Evolutionary conservation across 805 yeast genomes (phyloP).

Genomic region (Wickerhamomyces xylosicus): DNA sequence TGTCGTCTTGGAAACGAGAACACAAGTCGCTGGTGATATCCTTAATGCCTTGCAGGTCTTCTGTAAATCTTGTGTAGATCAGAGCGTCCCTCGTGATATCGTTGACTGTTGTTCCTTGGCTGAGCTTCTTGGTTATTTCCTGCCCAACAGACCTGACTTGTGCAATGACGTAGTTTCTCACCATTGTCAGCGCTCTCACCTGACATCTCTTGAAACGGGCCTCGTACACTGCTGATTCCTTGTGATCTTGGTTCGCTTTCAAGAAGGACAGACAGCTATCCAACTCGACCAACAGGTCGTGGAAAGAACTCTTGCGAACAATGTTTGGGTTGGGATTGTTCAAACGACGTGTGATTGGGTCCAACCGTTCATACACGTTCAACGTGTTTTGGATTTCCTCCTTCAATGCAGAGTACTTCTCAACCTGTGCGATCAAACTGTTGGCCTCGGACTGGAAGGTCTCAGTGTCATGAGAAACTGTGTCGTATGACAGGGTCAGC

Average conservation of each 20-base stretch:
- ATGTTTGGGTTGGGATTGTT: slow-evolving; percentile 63
- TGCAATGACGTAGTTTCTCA: slow-evolving; percentile 51
- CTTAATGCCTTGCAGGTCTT: slow-evolving; percentile 28
- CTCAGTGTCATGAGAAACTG: slow-evolving; percentile 50
- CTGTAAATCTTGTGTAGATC: slow-evolving; percentile 52
- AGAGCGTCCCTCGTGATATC: slow-evolving; percentile 50
- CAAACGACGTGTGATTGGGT: slow-evolving; percentile 54
- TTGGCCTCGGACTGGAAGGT: slow-evolving; percentile 54
- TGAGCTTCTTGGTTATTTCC: slow-evolving; percentile 20
- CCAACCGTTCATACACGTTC: slow-evolving; percentile 58
- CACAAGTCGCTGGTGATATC: slow-evolving; percentile 27
- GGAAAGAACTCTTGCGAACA: slow-evolving; percentile 50
- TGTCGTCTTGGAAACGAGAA: slow-evolving; percentile 26
- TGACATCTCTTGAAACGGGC: slow-evolving; percentile 75
- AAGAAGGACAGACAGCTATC: slow-evolving; percentile 62
- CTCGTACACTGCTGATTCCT: slow-evolving; percentile 58
- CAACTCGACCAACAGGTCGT: slow-evolving; percentile 40
- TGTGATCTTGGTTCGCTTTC: slow-evolving; percentile 43
- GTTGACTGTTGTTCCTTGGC: slow-evolving; percentile 14
- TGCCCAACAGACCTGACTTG: slow-evolving; percentile 25
- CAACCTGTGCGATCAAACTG: slow-evolving; percentile 35
- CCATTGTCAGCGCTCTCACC: slow-evolving; percentile 68
- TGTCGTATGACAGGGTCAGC: slow-evolving; percentile 41
- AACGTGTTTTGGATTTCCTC: slow-evolving; percentile 38
- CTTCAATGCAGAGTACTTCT: slow-evolving; percentile 29